Evolutionary conservation across 2,329 filamentous ascomycete species (phyloP).

Genomic region (Fusarium keratoplasticum): DNA sequence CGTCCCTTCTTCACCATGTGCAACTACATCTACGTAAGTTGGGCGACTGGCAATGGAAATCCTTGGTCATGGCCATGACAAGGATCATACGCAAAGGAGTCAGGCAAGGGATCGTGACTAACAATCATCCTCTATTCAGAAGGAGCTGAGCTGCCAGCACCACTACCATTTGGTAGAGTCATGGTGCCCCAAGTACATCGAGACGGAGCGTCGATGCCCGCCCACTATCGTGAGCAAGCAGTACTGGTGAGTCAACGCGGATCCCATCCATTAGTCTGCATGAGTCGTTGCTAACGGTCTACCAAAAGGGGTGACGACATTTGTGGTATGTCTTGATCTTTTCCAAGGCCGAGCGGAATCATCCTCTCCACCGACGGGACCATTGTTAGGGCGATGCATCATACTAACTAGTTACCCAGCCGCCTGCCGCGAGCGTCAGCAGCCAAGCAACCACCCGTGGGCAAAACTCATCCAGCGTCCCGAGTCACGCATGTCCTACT

Average conservation of each 20-base stretch:
- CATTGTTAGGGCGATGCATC: conserved; percentile 14
- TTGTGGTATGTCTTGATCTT: conserved; percentile 52
- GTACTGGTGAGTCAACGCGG: conserved; percentile 54
- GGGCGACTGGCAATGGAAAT: neutral
- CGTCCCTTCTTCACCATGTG: conserved; percentile 53
- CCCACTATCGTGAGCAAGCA: conserved; percentile 59
- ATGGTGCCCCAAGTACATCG: conserved; percentile 59
- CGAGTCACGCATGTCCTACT: conserved; percentile 44
- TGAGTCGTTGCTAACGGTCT: conserved; percentile 38
- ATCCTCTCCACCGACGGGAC: conserved; percentile 7
- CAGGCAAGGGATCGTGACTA: conserved; percentile 20
- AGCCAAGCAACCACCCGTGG: conserved; percentile 54
- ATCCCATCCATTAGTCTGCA: neutral
- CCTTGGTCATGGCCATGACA: neutral
- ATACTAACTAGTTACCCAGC: conserved; percentile 46
- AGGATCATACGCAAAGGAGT: neutral
- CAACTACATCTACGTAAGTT: conserved; percentile 62
- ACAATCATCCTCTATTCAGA: conserved; percentile 47
- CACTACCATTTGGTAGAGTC: conserved; percentile 63
- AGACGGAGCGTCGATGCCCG: conserved; percentile 56
- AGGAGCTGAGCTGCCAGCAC: conserved; percentile 63
- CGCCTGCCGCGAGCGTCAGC: conserved; percentile 54
- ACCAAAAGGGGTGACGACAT: conserved; percentile 56
- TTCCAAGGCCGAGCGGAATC: conserved; percentile 19
- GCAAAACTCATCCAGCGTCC: conserved; percentile 52